A percentile compares a stretch with the other conserved stretches of the same genome.
Conservation (phyloP, 805 yeast species). For the Starmerella apis region DNA sequence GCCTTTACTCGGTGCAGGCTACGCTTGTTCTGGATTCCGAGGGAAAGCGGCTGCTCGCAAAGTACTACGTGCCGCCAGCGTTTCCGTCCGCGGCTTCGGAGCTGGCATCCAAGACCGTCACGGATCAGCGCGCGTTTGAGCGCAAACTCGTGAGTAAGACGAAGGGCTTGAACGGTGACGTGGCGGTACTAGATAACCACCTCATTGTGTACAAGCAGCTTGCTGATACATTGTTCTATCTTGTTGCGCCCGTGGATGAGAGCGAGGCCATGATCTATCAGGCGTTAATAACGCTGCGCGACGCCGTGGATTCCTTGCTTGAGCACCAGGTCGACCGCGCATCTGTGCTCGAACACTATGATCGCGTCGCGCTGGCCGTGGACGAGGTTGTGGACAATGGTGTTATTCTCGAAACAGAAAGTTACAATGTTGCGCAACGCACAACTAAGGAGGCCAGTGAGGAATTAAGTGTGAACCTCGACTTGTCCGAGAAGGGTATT, state of each 20-base stretch:
- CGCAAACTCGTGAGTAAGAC: conserved; percentile 59
- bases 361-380: conserved; percentile 70
- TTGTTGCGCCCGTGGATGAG: conserved; percentile 68
- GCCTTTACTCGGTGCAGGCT: conserved; percentile 76
- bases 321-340: conserved; percentile 62
- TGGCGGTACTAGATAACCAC: conserved; percentile 66
- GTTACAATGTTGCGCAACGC: conserved; percentile 75
- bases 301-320: conserved; percentile 68
- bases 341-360: conserved; percentile 71
- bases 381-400: conserved; percentile 95
- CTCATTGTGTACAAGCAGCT: conserved; percentile 78
- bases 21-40: conserved; percentile 68
- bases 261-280: conserved; percentile 74
- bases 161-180: conserved; percentile 69
- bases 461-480: conserved; percentile 40
- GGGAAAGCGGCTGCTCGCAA: conserved; percentile 71
- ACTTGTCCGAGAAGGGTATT: conserved; percentile 40
- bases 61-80: conserved; percentile 54
- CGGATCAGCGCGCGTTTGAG: conserved; percentile 72
- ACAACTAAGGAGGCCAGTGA: conserved; percentile 77
- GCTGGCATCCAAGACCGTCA: conserved; percentile 36
- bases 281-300: conserved; percentile 65
- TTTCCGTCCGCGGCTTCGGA: conserved; percentile 40
- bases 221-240: conserved; percentile 60
- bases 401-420: conserved; percentile 79